These are phyloP conservation scores for Papiliotrema nemorosa DNA, from an alignment of 1,284 basidiomycete genomes.

Conservation along the genomic window DNA sequence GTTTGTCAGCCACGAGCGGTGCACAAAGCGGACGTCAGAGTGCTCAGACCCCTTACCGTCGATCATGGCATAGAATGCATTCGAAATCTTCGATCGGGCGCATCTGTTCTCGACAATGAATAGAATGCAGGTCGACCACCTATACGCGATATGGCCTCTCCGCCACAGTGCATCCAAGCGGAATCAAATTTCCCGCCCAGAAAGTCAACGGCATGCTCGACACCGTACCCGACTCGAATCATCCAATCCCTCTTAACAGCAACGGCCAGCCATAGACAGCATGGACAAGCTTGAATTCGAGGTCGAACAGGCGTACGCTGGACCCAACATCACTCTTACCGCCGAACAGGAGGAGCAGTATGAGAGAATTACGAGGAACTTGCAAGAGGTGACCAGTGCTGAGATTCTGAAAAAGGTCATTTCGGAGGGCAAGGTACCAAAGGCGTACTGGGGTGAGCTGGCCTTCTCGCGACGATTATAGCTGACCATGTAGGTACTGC, in stretches of 20 bases:
- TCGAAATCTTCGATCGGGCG: too few relatives aligned
- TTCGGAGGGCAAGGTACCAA: conserved; percentile 69
- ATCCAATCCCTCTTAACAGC: too few relatives aligned
- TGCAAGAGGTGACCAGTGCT: conserved; percentile 84
- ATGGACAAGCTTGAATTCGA: conserved; percentile 23
- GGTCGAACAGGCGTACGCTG: conserved; percentile 15
- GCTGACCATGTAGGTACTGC: conserved; percentile 66
- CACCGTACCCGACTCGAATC: not conserved
- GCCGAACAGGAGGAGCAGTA: conserved; percentile 60
- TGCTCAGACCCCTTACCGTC: too few relatives aligned
- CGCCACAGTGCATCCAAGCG: too few relatives aligned
- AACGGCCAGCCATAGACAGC: too few relatives aligned
- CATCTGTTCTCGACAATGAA: too few relatives aligned
- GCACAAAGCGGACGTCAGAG: too few relatives aligned
- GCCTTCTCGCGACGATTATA: not conserved
- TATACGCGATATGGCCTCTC: too few relatives aligned
- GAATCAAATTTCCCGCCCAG: conserved; percentile 1
- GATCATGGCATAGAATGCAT: too few relatives aligned
- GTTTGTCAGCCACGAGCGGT: too few relatives aligned
- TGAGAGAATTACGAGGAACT: conserved; percentile 77
- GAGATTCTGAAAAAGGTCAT: conserved; percentile 80
- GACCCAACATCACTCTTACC: conserved; percentile 29
- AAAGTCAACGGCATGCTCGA: too few relatives aligned
- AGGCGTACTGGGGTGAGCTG: conserved; percentile 77
- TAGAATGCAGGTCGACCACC: too few relatives aligned